A percentile compares a stretch with the other conserved stretches of the same genome.
Conservation (phyloP, 2,329 filamentous ascomycete species). For the Dothideomycetidae sp. region DNA sequence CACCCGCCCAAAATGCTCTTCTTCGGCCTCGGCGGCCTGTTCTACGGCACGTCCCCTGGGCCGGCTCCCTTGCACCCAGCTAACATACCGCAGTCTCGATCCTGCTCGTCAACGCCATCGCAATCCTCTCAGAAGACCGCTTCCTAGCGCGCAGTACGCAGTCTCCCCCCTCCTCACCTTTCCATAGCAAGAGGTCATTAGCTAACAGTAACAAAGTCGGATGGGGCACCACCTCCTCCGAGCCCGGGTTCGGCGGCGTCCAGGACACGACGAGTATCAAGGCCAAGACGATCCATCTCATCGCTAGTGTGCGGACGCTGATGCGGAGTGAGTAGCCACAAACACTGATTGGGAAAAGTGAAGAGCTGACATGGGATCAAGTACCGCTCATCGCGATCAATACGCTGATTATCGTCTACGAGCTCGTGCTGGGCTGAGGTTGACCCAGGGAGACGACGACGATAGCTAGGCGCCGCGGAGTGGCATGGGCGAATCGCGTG, state of each 20-base stretch:
- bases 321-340: slow-evolving; percentile 63
- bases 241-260: slow-evolving; percentile 63
- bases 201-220: slow-evolving; percentile 47
- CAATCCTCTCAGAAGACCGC: slow-evolving; percentile 85
- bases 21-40: slow-evolving; percentile 53
- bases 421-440: slow-evolving; percentile 58
- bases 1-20: slow-evolving; percentile 57
- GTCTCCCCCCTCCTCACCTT: not conserved
- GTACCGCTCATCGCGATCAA: slow-evolving; percentile 79
- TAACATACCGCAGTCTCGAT: slow-evolving; percentile 46
- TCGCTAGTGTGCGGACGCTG: slow-evolving; percentile 76
- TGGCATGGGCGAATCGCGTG: no score
- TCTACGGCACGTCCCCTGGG: slow-evolving; percentile 47
- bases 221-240: slow-evolving; percentile 52
- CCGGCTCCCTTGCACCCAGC: slow-evolving; percentile 14
- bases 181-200: slow-evolving; percentile 1
- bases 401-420: slow-evolving; percentile 68
- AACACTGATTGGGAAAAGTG: not conserved
- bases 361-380: slow-evolving; percentile 24
- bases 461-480: no score
- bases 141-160: slow-evolving; percentile 67
- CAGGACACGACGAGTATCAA: slow-evolving; percentile 65
- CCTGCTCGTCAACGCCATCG: slow-evolving; percentile 85
- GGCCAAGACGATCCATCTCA: slow-evolving; percentile 75
- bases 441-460: no score